Evolutionary conservation across 495 filamentous ascomycete species (phyloP), one percentile per base, ranked within the genome.

Genomic region (Darksidea phi): DNA sequence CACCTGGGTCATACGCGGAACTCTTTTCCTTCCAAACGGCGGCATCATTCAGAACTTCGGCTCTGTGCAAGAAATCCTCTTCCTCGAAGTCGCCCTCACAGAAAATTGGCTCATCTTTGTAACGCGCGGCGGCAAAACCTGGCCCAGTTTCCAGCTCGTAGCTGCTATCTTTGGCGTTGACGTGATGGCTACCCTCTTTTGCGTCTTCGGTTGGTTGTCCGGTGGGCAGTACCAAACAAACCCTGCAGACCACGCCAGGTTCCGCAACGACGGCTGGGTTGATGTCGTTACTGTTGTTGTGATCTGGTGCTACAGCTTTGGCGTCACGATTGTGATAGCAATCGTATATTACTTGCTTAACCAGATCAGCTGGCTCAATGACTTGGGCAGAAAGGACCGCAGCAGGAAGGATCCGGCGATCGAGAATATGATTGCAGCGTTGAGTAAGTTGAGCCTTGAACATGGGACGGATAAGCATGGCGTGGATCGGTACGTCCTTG

Each of bases 51-150:
- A 88, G 76, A 87, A 88, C 76, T 89, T 79, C 67, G 86, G 85
- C 75, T 79, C 79, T 67, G 80, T 87, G 50, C 86, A 89, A 75
- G 82, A 83, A 69, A 84, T 89, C 67, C 80, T 89, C 70, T 88
- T 89, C 82, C 77, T 89, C 34, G 84, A 89, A 76, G 76, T 89
- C 70, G 81, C 86, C 34, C 79, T 89, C 49, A 89, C 86, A 57
- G 86, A 89, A 75, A 89, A 89, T 75, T 89, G 86, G 86, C 79
- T 89, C 63, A 89, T 89, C 76, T 89, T 89, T 78, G 85, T 89
- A 61, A 89, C 86, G 66, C 84, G 86, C 76, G 86, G 86, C 74
- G 83, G 79, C 61, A 79, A 84, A 69, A 89, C 86, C 59, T 84
- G 78, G 78, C 86, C 86, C 59, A 87, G 85, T 46, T 88, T 84